A percentile compares a stretch with the other conserved stretches of the same genome.
Evolutionary conservation across 2,329 filamentous ascomycete species (phyloP).

Genomic region (Beauveria sp.): DNA sequence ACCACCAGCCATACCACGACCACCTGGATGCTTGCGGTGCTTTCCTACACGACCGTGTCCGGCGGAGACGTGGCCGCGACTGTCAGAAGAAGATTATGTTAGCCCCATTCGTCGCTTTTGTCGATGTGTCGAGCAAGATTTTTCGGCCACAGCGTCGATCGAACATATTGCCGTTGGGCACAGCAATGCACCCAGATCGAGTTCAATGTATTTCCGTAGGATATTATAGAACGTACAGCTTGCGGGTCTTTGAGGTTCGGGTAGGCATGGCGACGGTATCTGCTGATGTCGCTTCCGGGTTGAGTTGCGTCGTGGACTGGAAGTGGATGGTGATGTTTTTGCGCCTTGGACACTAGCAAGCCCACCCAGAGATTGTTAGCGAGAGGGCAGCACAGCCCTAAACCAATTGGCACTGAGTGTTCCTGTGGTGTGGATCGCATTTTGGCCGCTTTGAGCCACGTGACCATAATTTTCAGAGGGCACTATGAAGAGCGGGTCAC

Average conservation of each 20-base stretch:
- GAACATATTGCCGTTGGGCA: slow-evolving; percentile 6
- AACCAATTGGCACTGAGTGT: slow-evolving; percentile 15
- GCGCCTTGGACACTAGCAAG: slow-evolving; percentile 24
- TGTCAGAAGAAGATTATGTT: slow-evolving; percentile 35
- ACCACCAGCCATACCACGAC: slow-evolving; percentile 91
- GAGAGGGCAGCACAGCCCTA: slow-evolving; percentile 37
- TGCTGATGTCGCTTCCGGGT: slow-evolving; percentile 37
- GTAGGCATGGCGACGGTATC: slow-evolving; percentile 59
- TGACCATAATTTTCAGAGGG: slow-evolving; percentile 18
- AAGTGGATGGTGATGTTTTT: slow-evolving; percentile 32
- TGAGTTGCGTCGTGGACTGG: slow-evolving; percentile 25
- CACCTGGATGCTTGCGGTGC: slow-evolving; percentile 87
- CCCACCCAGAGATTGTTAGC: slow-evolving; percentile 27
- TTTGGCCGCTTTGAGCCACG: slow-evolving; percentile 18
- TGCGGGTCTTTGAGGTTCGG: slow-evolving; percentile 67
- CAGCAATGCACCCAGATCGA: slow-evolving; percentile 3
- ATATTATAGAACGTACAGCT: slow-evolving; percentile 50
- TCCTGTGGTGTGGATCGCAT: neutral
- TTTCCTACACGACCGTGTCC: slow-evolving; percentile 98
- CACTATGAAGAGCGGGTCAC: neutral
- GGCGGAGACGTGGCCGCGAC: slow-evolving; percentile 96
- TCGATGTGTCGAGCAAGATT: slow-evolving; percentile 1
- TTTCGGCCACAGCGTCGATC: neutral
- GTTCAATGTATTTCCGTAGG: slow-evolving; percentile 5
- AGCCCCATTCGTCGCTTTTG: slow-evolving; percentile 12